Evolutionary conservation across 768 basidiomycete genomes (phyloP), one percentile per base, ranked within the genome.

Genomic region (Heimioporus sp.): DNA sequence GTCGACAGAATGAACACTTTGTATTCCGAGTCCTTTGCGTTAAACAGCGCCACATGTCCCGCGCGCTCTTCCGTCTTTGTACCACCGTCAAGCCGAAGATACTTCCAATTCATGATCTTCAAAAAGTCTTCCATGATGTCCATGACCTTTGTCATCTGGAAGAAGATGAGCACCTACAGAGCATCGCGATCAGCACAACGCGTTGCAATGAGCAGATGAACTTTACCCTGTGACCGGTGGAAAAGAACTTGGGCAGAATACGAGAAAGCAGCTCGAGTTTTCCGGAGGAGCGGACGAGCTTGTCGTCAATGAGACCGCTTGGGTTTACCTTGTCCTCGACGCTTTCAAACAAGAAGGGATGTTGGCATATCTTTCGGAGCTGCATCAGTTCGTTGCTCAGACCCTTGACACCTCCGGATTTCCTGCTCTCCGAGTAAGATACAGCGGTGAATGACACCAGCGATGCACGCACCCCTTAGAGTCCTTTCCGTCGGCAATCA

Each of bases 141-240:
- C 95, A 98, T 97, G 61, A 98, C 92, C 65, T 93, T 91, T 15
- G 95, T 98, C 97, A 98, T 98, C 72, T 99, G 97, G 86, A 98
- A 98, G 83, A 99, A 98, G 61, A 99, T 98, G 51, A 99, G 83
- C 42, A 96, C 92, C 90, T 93, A 57, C 0, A 42, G 46, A 13
- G 49, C n/a, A 45, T 39, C 17, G 24, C 38, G 47, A 49, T 48
- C 9, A 54, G 11, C 34, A 58, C 4, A 17, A 42, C 20, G 8
- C 35, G 16, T 34, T 5, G 5, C 36, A 5, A 2, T 36, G 10
- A 1, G 17, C 12, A 16, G 17, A 17, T 6, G 34, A 21, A 17
- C 59, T 81, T 43, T 64, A 91, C 92, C 65, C 95, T 85, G 74
- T 98, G 97, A 5, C 87, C 90, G 7, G 90, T 92, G 7, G 81